Evolutionary conservation across 2,329 filamentous ascomycete species (phyloP).

Genomic region (Tolypocladium inflatum): DNA sequence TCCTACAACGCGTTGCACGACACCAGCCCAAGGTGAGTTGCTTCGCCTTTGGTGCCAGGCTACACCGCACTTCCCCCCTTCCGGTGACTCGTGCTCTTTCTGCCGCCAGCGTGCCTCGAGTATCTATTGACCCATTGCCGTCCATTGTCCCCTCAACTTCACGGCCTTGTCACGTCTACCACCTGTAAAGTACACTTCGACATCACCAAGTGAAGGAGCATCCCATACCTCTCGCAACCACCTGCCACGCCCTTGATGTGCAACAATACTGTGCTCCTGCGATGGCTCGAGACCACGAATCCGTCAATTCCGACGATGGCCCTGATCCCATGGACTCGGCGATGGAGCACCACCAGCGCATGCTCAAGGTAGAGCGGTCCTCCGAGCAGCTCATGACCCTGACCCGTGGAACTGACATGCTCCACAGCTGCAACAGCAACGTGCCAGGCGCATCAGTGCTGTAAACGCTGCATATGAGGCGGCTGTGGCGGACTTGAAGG

Average conservation of each 20-base stretch:
- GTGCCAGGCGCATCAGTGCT: conserved; percentile 14
- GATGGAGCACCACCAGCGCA: conserved; percentile 1
- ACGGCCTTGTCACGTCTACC: neutral
- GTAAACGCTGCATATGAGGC: conserved; percentile 12
- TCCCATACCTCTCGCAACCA: neutral
- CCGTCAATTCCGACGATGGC: neutral
- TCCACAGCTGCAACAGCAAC: conserved; percentile 18
- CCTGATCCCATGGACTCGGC: neutral
- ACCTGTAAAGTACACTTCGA: neutral
- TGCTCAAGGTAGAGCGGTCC: neutral
- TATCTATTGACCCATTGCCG: neutral
- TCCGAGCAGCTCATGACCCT: neutral
- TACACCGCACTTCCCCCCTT: neutral
- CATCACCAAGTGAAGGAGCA: neutral
- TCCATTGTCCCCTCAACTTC: neutral
- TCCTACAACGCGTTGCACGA: neutral
- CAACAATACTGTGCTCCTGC: neutral
- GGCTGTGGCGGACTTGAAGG: conserved; percentile 15
- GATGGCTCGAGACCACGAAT: neutral
- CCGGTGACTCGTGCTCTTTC: neutral
- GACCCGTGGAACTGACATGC: neutral
- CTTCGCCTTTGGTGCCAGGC: neutral
- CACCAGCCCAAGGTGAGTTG: neutral
- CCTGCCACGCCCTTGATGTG: neutral
- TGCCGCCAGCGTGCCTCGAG: neutral